phyloP scores from a whole-genome alignment of 352 stramenopile species.

The Pythium plurisporium region DNA sequence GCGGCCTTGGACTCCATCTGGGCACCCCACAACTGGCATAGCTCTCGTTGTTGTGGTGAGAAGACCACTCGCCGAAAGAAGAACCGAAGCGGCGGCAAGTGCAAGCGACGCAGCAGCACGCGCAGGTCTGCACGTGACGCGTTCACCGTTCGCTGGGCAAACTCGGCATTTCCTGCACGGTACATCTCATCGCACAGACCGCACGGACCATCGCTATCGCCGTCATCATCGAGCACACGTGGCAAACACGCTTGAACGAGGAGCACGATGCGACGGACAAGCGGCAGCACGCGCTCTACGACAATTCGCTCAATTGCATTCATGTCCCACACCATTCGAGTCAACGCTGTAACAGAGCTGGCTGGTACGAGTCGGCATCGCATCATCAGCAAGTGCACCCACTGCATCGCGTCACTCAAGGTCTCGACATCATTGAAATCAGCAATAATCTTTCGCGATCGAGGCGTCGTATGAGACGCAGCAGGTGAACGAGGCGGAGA shows the following conservation, averaged over 20 bases:
- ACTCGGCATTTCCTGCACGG: slow-evolving; percentile 6
- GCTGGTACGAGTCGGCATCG: slow-evolving; percentile 31
- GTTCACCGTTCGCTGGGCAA: not conserved
- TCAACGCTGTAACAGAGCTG: not conserved
- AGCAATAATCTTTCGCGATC: slow-evolving; percentile 1
- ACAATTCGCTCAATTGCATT: slow-evolving; percentile 36
- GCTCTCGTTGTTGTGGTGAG: slow-evolving; percentile 39
- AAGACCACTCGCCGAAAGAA: slow-evolving; percentile 70
- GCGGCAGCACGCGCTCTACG: slow-evolving; percentile 40
- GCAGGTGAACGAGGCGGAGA: slow-evolving; percentile 9
- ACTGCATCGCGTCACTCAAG: slow-evolving; percentile 48
- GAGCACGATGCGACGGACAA: slow-evolving; percentile 56
- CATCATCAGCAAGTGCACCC: slow-evolving; percentile 44
- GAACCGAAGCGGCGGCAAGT: slow-evolving; percentile 58
- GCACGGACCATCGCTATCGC: slow-evolving; percentile 26
- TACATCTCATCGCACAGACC: slow-evolving; percentile 69
- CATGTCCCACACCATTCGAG: slow-evolving; percentile 19
- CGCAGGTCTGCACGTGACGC: slow-evolving; percentile 25
- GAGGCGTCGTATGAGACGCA: not conserved
- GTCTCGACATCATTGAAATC: slow-evolving; percentile 58
- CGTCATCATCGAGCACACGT: slow-evolving; percentile 12
- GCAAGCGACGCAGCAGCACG: slow-evolving; percentile 46
- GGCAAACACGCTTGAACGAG: slow-evolving; percentile 54
- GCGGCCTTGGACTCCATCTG: slow-evolving; percentile 71
- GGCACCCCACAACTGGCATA: slow-evolving; percentile 71